Percentiles rank a stretch among this genome's conserved stretches.
Evolutionary conservation across 306 rosid genomes (phyloP).

Genomic region (Gastrolobium bilobum): DNA sequence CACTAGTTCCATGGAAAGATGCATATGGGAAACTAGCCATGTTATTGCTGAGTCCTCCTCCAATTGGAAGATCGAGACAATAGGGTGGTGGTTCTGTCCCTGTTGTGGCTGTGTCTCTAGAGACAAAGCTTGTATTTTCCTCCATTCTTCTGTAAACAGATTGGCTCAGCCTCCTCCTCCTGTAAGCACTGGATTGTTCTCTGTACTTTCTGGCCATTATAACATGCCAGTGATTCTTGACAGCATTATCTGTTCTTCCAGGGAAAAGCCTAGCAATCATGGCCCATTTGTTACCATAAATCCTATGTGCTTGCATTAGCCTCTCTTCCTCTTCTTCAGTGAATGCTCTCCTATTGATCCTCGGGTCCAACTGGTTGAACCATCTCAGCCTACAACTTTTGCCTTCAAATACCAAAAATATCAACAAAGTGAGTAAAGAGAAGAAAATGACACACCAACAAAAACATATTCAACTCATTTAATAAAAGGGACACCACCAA

Average conservation of each 20-base stretch:
- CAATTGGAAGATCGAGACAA: constrained; percentile 47
- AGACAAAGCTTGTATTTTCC: constrained; percentile 55
- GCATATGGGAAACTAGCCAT: constrained; percentile 55
- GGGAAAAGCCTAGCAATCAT: constrained; percentile 98
- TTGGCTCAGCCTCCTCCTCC: constrained; percentile 84
- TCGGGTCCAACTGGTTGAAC: constrained; percentile 99
- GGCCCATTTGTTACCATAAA: constrained; percentile 99
- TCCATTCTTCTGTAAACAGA: constrained; percentile 72
- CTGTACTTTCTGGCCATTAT: constrained; percentile 96
- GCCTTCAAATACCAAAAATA: constrained; percentile 56
- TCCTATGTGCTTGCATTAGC: constrained; percentile 93
- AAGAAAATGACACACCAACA: not conserved
- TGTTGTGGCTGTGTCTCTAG: constrained; percentile 45
- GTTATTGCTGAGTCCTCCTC: constrained; percentile 40
- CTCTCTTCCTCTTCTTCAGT: constrained; percentile 95
- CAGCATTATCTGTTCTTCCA: constrained; percentile 97
- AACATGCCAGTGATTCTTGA: constrained; percentile 99
- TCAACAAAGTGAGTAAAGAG: not conserved
- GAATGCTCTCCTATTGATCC: constrained; percentile 90
- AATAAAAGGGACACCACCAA: not conserved
- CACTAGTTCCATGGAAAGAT: constrained; percentile 46
- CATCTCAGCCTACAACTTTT: constrained; percentile 97
- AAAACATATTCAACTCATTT: not conserved
- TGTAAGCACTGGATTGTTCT: constrained; percentile 88
- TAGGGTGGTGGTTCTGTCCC: constrained; percentile 48